Percentiles rank a stretch among this genome's conserved stretches.
phyloP scores from a whole-genome alignment of 805 yeast genomes.

The Candida takata region DNA sequence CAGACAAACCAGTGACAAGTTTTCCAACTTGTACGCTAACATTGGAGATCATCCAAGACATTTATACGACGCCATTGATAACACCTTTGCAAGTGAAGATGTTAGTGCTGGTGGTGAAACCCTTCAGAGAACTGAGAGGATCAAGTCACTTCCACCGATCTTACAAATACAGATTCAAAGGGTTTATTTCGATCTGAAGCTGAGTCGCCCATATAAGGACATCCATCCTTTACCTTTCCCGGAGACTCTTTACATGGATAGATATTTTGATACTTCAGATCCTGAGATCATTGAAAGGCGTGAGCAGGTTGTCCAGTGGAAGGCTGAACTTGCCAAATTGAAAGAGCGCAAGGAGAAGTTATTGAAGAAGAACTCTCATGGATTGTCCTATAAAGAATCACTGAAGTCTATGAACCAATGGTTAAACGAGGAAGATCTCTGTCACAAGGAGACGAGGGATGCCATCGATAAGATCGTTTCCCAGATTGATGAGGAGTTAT shows the following conservation, averaged over 20 bases:
- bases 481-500: slow-evolving; percentile 40
- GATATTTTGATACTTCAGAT: slow-evolving; percentile 71
- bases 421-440: slow-evolving; percentile 34
- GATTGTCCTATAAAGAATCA: slow-evolving; percentile 43
- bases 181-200: slow-evolving; percentile 77
- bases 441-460: slow-evolving; percentile 41
- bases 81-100: slow-evolving; percentile 69
- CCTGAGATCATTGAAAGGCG: slow-evolving; percentile 43
- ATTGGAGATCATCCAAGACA: slow-evolving; percentile 84
- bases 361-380: slow-evolving; percentile 40
- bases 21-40: slow-evolving; percentile 74
- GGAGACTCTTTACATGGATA: slow-evolving; percentile 74
- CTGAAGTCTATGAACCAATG: slow-evolving; percentile 52
- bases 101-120: slow-evolving; percentile 58
- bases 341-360: slow-evolving; percentile 37
- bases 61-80: slow-evolving; percentile 85
- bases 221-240: slow-evolving; percentile 76
- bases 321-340: slow-evolving; percentile 40
- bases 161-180: slow-evolving; percentile 91
- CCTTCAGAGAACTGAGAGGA: slow-evolving; percentile 66
- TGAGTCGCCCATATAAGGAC: slow-evolving; percentile 72
- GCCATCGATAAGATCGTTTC: slow-evolving; percentile 41
- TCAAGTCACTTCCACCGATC: slow-evolving; percentile 68
- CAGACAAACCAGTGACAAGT: slow-evolving; percentile 62
- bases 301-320: slow-evolving; percentile 53